Conservation (phyloP, 2,329 filamentous ascomycete species). For the Didymosphaeria variabile region DNA sequence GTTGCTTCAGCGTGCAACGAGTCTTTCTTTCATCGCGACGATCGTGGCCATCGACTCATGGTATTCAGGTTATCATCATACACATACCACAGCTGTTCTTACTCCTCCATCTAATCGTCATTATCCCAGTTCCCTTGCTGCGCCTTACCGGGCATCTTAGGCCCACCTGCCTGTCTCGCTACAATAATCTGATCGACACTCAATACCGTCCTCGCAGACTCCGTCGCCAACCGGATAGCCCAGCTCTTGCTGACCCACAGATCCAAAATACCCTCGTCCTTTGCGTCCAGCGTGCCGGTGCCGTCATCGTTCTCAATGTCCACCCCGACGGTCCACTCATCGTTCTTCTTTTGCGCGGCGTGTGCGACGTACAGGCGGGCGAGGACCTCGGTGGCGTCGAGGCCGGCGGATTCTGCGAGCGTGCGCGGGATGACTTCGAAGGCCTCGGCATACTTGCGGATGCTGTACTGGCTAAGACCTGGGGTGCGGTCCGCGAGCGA, state of each 20-base stretch:
- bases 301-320: conserved; percentile 90
- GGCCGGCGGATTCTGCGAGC: conserved; percentile 90
- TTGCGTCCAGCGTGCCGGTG: conserved; percentile 83
- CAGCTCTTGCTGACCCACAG: conserved; percentile 91
- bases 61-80: conserved; percentile 26
- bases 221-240: conserved; percentile 96
- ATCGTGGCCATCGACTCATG: conserved; percentile 16
- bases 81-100: conserved; percentile 9
- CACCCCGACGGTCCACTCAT: conserved; percentile 91
- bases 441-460: conserved; percentile 96
- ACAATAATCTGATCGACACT: conserved; percentile 99
- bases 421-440: conserved; percentile 97
- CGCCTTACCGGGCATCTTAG: conserved; percentile 95
- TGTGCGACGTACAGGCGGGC: conserved; percentile 93
- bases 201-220: conserved; percentile 90
- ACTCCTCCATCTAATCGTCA: conserved; percentile 53
- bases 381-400: conserved; percentile 96
- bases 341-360: conserved; percentile 66
- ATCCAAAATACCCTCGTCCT: conserved; percentile 89
- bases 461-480: conserved; percentile 92
- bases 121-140: conserved; percentile 73
- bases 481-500: conserved; percentile 91
- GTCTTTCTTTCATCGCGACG: neutral
- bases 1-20: neutral
- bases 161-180: conserved; percentile 93